These are phyloP conservation scores for Danielia reshetovae DNA, from an alignment of 805 yeast genomes.

Conservation along the genomic window DNA sequence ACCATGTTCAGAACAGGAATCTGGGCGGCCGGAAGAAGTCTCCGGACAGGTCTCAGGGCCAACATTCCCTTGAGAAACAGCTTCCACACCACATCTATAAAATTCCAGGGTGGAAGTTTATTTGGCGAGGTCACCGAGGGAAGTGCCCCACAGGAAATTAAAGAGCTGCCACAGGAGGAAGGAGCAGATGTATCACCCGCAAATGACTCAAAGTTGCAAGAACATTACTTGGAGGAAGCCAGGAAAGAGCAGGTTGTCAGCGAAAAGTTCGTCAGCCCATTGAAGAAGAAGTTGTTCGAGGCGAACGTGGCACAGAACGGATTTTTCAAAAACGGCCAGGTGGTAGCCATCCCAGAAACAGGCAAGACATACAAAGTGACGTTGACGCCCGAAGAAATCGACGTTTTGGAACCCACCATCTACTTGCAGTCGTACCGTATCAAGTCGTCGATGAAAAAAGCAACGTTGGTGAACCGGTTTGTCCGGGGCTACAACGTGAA, in stretches of 20 bases:
- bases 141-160: slow-evolving; percentile 5
- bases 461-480: slow-evolving; percentile 73
- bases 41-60: neutral
- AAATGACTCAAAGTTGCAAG: slow-evolving; percentile 41
- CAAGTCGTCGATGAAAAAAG: slow-evolving; percentile 85
- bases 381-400: slow-evolving; percentile 62
- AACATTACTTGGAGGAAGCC: slow-evolving; percentile 45
- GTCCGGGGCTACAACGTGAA: slow-evolving; percentile 67
- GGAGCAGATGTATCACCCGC: slow-evolving; percentile 22
- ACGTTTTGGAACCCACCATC: slow-evolving; percentile 83
- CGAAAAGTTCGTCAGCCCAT: slow-evolving; percentile 64
- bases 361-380: slow-evolving; percentile 53
- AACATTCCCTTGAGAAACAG: neutral
- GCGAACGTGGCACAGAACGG: slow-evolving; percentile 59
- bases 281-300: slow-evolving; percentile 63
- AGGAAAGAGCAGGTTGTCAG: slow-evolving; percentile 38
- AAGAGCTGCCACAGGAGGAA: slow-evolving; percentile 1
- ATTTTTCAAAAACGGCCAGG: slow-evolving; percentile 62
- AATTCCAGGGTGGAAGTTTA: slow-evolving; percentile 14
- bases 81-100: neutral
- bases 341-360: slow-evolving; percentile 35
- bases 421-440: slow-evolving; percentile 76
- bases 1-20: slow-evolving; percentile 2
- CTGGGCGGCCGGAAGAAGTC: slow-evolving; percentile 1
- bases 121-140: slow-evolving; percentile 33